A percentile compares a stretch with the other conserved stretches of the same genome.
Evolutionary conservation across 2,329 filamentous ascomycete genomes (phyloP).

Genomic region (Colletotrichum trifolii): DNA sequence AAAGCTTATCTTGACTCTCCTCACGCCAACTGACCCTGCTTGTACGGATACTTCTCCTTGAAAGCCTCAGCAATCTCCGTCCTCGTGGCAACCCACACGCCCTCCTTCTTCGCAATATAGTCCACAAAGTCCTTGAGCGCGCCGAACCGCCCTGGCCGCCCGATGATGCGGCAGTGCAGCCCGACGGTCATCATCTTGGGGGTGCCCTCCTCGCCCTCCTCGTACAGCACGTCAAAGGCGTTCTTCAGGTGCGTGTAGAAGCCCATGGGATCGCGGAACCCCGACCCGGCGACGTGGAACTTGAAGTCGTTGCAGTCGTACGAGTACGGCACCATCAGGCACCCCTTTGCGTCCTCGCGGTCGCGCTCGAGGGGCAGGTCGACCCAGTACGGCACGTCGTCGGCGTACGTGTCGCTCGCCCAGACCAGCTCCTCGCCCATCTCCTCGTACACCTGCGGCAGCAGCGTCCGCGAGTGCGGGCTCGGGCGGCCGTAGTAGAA

Average conservation of each 20-base stretch:
- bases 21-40: constrained; percentile 50
- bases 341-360: constrained; percentile 54
- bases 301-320: constrained; percentile 68
- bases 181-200: constrained; percentile 70
- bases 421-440: constrained; percentile 62
- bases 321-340: constrained; percentile 64
- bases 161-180: constrained; percentile 63
- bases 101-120: constrained; percentile 62
- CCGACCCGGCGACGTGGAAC: constrained; percentile 50
- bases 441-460: constrained; percentile 62
- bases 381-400: constrained; percentile 67
- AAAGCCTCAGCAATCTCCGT: constrained; percentile 64
- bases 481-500: constrained; percentile 61
- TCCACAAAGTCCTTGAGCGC: constrained; percentile 64
- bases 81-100: constrained; percentile 64
- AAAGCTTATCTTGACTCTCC: too few species aligned
- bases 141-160: constrained; percentile 61
- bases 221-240: constrained; percentile 65
- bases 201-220: constrained; percentile 58
- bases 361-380: constrained; percentile 61
- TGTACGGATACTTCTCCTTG: constrained; percentile 58
- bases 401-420: constrained; percentile 62
- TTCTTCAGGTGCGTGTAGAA: constrained; percentile 61
- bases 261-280: constrained; percentile 56
- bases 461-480: constrained; percentile 56